These are phyloP conservation scores for Xylariales sp. DNA, from an alignment of 2,329 filamentous ascomycete species.

Conservation along the genomic window DNA sequence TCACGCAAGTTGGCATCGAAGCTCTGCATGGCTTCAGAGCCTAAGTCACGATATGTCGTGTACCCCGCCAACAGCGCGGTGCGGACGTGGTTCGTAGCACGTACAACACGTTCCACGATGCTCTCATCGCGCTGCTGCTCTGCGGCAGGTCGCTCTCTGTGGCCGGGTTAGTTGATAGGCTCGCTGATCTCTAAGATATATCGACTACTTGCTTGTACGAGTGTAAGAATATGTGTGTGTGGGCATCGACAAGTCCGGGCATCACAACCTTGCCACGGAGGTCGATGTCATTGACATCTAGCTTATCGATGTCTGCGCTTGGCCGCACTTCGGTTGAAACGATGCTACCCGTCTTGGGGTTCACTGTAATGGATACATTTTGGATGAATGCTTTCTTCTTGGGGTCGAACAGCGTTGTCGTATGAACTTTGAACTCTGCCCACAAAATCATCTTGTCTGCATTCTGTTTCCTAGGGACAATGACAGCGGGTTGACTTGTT, in stretches of 20 bases:
- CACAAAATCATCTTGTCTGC: constrained; percentile 5
- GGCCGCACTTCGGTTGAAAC: constrained; percentile 24
- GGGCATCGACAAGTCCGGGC: constrained; percentile 50
- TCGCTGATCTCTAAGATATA: not conserved
- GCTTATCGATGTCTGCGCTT: not conserved
- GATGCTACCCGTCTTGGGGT: constrained; percentile 35
- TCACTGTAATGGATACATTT: constrained; percentile 38
- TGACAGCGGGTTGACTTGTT: no score
- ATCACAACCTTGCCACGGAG: constrained; percentile 48
- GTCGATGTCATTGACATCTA: constrained; percentile 32
- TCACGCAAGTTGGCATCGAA: constrained; percentile 48
- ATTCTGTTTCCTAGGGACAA: no score
- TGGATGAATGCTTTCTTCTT: constrained; percentile 33
- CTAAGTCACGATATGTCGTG: constrained; percentile 54
- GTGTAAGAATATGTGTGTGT: constrained; percentile 54
- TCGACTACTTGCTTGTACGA: constrained; percentile 25
- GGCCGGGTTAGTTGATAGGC: not conserved
- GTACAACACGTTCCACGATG: constrained; percentile 50
- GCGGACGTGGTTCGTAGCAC: constrained; percentile 48
- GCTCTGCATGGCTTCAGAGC: constrained; percentile 45
- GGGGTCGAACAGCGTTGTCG: constrained; percentile 42
- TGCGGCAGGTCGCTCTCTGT: constrained; percentile 30
- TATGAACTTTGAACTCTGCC: constrained; percentile 31
- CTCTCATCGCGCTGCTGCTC: constrained; percentile 55
- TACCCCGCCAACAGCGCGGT: constrained; percentile 51